Evolutionary conservation across 2,329 filamentous ascomycete species (phyloP).

Genomic region (Sclerotinia nivalis): DNA sequence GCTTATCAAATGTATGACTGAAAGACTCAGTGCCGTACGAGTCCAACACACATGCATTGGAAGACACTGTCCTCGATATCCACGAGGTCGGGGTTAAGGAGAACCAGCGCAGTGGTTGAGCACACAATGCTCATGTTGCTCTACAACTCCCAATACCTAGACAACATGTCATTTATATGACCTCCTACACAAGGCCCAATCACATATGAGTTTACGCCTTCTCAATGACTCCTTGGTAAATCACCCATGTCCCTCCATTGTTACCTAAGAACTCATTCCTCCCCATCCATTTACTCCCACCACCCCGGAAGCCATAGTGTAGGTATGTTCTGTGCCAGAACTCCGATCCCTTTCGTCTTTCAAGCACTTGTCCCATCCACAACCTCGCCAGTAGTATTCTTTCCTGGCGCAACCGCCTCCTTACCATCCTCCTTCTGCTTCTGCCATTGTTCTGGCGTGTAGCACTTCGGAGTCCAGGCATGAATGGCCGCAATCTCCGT

Average conservation of each 20-base stretch:
- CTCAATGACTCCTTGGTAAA: slow-evolving; percentile 6
- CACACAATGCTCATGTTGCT: background rate
- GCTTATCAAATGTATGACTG: background rate
- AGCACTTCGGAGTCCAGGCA: slow-evolving; percentile 75
- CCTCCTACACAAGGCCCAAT: slow-evolving; percentile 1
- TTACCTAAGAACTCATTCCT: background rate
- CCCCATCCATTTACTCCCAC: background rate
- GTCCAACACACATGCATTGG: background rate
- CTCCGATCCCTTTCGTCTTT: slow-evolving; percentile 20
- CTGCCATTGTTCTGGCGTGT: slow-evolving; percentile 74
- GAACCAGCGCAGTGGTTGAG: background rate
- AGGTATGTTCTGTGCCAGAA: slow-evolving; percentile 11
- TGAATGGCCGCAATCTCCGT: slow-evolving; percentile 73
- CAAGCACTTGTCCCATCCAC: slow-evolving; percentile 40
- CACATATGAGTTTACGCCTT: background rate
- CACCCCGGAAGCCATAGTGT: slow-evolving; percentile 9
- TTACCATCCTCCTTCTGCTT: slow-evolving; percentile 51
- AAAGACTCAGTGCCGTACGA: background rate
- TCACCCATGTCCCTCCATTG: background rate
- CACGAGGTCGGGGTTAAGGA: background rate
- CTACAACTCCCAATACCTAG: background rate
- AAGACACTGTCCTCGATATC: background rate
- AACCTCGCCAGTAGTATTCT: slow-evolving; percentile 39
- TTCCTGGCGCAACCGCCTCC: slow-evolving; percentile 37
- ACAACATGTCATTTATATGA: background rate